Evolutionary conservation across 768 basidiomycete genomes (phyloP), one percentile per base, ranked within the genome.

Genomic region (Rhizopogon roseolus): DNA sequence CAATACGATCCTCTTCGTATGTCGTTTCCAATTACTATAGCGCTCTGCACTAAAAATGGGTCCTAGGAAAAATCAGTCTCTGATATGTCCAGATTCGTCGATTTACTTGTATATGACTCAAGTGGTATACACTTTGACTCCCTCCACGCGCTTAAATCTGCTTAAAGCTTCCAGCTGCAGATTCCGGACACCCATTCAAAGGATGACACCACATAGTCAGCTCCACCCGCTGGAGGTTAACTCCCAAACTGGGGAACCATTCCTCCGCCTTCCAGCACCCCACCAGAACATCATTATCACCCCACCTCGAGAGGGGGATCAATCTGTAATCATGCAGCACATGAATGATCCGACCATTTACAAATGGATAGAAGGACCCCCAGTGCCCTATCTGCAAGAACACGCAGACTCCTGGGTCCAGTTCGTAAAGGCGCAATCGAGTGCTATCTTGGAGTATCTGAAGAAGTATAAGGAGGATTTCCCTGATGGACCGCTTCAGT

Each of bases 281-380:
- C 71, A 74, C 52, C 73, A 80, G 44, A 71, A 72, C 54, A 79
- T 86, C 57, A 77, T 86, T 52, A 56, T 86, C 37, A 86, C 84
- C 6, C 78, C 85, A 16, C 80, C 81, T 16, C 80, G 84, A 39
- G 49, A 61, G 25, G 66, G 63, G 37, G 81, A 85, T 58, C 73
- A 66, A 11, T 64, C 72, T 27, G 49, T 60, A 8, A 54, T 73
- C n/a, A 56, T 72, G 6, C 57, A 69, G 0, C 60, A 72, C 54
- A 59, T 85, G 60, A 85, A 84, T 56, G 81, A 87, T 58, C 69
- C 69, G 2, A 59, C 54, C 5, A 71, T 88, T 6, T 75, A 72
- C 50, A 58, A 59, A 25, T 78, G 69, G 73, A 59, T 87, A 13
- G 64, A 64, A n/a, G 64, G 66, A 1, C 76, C 81, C 0, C 82